These are phyloP conservation scores for Gamarada debralockiae DNA, from an alignment of 495 filamentous ascomycete species.

Conservation along the genomic window DNA sequence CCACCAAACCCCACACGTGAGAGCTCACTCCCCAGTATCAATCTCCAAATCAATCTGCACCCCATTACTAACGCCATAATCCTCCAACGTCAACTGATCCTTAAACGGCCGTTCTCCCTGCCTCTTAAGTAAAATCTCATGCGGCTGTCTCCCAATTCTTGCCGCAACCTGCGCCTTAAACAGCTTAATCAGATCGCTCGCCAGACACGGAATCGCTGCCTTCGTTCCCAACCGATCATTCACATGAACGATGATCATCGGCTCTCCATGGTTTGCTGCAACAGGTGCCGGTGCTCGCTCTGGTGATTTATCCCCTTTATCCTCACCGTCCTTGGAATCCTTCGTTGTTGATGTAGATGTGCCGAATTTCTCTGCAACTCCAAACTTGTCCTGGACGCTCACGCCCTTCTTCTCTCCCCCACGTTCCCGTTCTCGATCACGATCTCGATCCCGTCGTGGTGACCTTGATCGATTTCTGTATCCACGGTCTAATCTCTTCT, in stretches of 20 bases:
- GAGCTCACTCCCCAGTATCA: conserved; percentile 63
- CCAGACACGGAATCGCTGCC: conserved; percentile 80
- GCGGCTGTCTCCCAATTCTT: conserved; percentile 77
- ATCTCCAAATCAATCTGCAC: conserved; percentile 87
- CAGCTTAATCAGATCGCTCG: conserved; percentile 72
- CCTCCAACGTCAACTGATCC: conserved; percentile 77
- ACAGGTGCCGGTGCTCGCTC: conserved; percentile 26
- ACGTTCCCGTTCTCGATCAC: not conserved
- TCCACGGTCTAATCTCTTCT: conserved; percentile 45
- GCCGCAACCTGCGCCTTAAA: conserved; percentile 91
- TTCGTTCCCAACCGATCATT: conserved; percentile 92
- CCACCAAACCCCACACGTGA: no score
- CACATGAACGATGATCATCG: conserved; percentile 88
- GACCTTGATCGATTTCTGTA: conserved; percentile 41
- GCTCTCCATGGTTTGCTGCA: conserved; percentile 45
- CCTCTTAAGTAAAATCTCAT: conserved; percentile 87
- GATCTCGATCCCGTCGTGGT: conserved; percentile 17
- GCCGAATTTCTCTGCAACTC: conserved; percentile 25
- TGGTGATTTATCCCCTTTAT: conserved; percentile 15
- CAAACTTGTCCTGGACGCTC: conserved; percentile 25
- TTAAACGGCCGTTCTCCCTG: conserved; percentile 92
- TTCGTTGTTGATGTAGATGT: not conserved
- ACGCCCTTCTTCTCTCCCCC: not conserved
- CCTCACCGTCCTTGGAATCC: not conserved
- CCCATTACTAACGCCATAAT: conserved; percentile 87